Percentiles rank a stretch among this genome's conserved stretches.
Conservation (phyloP, 2,329 filamentous ascomycete genomes). For the Venturia oleaginea region DNA sequence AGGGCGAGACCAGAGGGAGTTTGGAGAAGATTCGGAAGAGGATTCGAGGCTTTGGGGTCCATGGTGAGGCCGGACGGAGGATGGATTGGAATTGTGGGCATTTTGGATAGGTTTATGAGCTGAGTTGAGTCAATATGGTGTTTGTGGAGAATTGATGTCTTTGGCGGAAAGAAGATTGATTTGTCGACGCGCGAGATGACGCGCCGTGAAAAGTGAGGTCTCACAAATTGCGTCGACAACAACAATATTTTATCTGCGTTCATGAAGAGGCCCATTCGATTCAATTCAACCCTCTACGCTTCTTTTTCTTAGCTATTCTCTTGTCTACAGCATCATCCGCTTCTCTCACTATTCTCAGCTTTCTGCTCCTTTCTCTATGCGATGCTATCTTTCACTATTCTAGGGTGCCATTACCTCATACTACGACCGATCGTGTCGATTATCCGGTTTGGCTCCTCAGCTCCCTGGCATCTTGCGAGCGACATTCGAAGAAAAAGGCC, state of each 20-base stretch:
- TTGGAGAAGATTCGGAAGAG: constrained; percentile 73
- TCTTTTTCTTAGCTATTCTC: not conserved
- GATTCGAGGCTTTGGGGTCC: constrained; percentile 31
- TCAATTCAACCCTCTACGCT: too few relatives aligned
- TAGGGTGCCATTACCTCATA: not conserved
- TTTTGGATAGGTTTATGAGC: not conserved
- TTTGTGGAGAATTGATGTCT: not conserved
- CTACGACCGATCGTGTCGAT: not conserved
- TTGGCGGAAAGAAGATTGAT: not conserved
- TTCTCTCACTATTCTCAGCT: not conserved
- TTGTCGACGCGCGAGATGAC: not conserved
- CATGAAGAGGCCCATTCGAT: too few relatives aligned
- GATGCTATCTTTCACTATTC: not conserved
- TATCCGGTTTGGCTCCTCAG: not conserved
- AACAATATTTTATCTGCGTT: too few relatives aligned
- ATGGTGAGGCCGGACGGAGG: not conserved
- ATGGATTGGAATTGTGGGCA: constrained; percentile 9
- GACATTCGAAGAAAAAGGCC: not conserved
- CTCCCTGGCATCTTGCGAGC: not conserved
- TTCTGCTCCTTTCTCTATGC: not conserved
- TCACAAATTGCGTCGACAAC: too few relatives aligned
- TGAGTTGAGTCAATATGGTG: not conserved
- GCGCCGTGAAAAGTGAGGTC: too few relatives aligned
- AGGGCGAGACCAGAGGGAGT: constrained; percentile 85
- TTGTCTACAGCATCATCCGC: not conserved